Base-by-base conservation (phyloP, 2,329 filamentous ascomycete genomes). In the Bertia moriformis region DNA sequence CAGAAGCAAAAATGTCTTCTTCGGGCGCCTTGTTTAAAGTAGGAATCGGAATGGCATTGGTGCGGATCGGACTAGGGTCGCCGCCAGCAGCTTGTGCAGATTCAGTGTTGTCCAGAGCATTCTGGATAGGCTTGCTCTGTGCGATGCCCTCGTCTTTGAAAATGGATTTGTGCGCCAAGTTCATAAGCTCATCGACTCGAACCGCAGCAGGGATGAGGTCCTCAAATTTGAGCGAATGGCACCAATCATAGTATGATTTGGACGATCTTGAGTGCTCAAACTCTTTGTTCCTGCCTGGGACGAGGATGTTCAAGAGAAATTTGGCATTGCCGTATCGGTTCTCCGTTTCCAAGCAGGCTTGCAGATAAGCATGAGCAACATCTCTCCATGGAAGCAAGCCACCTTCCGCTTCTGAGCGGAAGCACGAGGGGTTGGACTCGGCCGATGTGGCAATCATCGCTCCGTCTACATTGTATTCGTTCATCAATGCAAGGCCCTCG, bases 361-460 rank as follows among this genome's bases (percentile, higher is more conserved):
- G 70, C 45, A 96, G 54, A 54, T 94, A 96, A 45, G 78, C 69
- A 45, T 74, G 69, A 3, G 83, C 83, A 1, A 93, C 78, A 38
- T 89, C 78, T 43, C 68, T 63, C 89, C 89, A 96, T 1, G 71
- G 65, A 1, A 74, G 69, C 22, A 78, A 53, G 1, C 84, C 86
- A 7, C 86, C 87, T 30, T 84, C 72, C n/a, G n/a, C n/a, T n/a
- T n/a, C n/a, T 1, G 69, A 57, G 29, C 83, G 72, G 65, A 98
- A 98, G 51, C 83, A 88, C 46, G 84, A 93, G 3, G 87, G 75
- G 53, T 98, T 98, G 45, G 79, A 75, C 63, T 98, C 91, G 1
- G 91, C 91, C 3, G 85, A 73, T 3, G 86, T 91, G 7, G 91
- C 91, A 50, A 98, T 96, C 91, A 98, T 98, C 43, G 85, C 91